Evolutionary conservation across 768 basidiomycete species (phyloP).

Genomic region (Amanita exitialis): DNA sequence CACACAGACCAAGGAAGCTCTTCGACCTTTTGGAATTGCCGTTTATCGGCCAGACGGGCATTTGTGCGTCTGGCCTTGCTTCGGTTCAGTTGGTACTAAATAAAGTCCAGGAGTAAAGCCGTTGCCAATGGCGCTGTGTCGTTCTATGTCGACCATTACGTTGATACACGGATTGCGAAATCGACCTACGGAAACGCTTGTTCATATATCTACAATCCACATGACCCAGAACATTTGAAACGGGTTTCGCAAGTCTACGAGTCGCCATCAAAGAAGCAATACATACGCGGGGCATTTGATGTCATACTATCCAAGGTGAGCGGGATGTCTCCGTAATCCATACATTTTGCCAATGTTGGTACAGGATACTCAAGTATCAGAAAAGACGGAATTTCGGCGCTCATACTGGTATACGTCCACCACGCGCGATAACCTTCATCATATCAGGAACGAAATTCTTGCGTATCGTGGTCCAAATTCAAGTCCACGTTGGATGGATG

Average conservation of each 20-base stretch:
- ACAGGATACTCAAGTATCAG: constrained; percentile 26
- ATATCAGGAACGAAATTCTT: constrained; percentile 11
- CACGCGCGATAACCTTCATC: constrained; percentile 2
- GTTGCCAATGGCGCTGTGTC: constrained; percentile 14
- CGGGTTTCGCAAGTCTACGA: neutral
- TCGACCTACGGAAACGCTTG: constrained; percentile 7
- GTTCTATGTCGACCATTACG: constrained; percentile 12
- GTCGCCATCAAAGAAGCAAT: constrained; percentile 8
- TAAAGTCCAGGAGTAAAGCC: constrained; percentile 10
- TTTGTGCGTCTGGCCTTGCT: constrained; percentile 20
- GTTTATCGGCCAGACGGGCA: constrained; percentile 31
- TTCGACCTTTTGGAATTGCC: constrained; percentile 19
- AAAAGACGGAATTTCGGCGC: constrained; percentile 15
- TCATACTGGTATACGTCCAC: constrained; percentile 8
- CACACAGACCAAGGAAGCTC: constrained; percentile 19
- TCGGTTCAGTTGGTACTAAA: neutral
- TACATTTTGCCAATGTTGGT: neutral
- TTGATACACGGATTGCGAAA: constrained; percentile 10
- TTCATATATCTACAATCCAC: constrained; percentile 9
- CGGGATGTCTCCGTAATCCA: neutral
- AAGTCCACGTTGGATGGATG: constrained; percentile 17
- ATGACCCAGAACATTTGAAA: constrained; percentile 9
- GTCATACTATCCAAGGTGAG: constrained; percentile 17
- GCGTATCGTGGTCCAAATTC: constrained; percentile 14
- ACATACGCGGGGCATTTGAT: constrained; percentile 13